Evolutionary conservation across 1,284 basidiomycete genomes (phyloP), one percentile per base, ranked within the genome.

Genomic region (Cutaneotrichosporon arboriforme): DNA sequence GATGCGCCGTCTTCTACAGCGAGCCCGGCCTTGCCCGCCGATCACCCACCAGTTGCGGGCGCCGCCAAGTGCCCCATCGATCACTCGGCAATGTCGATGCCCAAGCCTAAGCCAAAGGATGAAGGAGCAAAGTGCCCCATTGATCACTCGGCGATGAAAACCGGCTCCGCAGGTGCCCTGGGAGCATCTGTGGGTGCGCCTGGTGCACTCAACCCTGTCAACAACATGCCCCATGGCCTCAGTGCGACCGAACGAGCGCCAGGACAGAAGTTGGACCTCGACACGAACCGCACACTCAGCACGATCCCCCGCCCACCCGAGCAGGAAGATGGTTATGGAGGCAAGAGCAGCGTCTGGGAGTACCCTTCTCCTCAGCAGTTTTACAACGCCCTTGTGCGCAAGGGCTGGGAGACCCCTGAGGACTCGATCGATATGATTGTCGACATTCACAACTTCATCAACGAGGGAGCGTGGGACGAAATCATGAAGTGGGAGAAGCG

Each of bases 281-380:
- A 91, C 4, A 87, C 84, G 0, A 80, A 85, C 35, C 83, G 93
- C 54, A 84, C 81, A 9, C 78, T 81, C 39, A 94, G 90, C 0
- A 85, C 88, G 8, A 98, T 98, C 66, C 91, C 91, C 2, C 84
- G 92, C 36, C 82, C 87, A 47, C 66, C 71, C 7, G 68, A 61
- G 14, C 60, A 54, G 15, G 63, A 59, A 13, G 65, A 65, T 17
- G 50, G 74, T 58, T 44, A 81, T 72, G 63, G 59, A 14, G 56
- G 48, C n/a, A 26, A 20, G 13, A 23, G 69, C 13, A 75, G 77
- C 18, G 62, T 65, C 45, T 98, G 96, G 96, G 93, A 97, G 68
- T 99, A 99, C 75, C 96, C 96, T 1, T 93, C 89, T 5, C 91
- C 94, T 2, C 93, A 98, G 76, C 94, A 98, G 73, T 98, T 98